Evolutionary conservation across 116 monocot species (phyloP), one percentile per base, ranked within the genome.

Genomic region (Phalaenopsis hybrid): DNA sequence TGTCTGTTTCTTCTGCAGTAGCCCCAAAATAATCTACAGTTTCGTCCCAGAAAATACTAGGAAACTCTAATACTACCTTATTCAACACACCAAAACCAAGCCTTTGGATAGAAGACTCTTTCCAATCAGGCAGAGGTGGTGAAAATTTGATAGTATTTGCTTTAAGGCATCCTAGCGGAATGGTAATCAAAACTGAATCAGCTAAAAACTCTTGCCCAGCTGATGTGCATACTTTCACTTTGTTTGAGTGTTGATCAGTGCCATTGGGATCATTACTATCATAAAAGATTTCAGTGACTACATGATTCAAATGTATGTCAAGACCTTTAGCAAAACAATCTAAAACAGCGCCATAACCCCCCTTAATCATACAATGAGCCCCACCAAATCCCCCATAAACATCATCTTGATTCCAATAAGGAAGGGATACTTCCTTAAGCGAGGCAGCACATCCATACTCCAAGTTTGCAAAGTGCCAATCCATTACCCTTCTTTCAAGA

Each of bases 401-500:
- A 89, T 99, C 99, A 90, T 99, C 99, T 79, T 99, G 99, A 88
- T 99, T 99, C 99, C 99, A 99, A 57, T 92, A 85, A 79, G 92
- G 92, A 79, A 99, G 92, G 31, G 99, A 99, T 37, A 99, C 95
- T 74, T 95, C 87, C 80, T 99, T 92, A 15, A 99, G 90, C 70
- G 79, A 68, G 23, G 99, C 91, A 88, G 99, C 99, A 88, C 99
- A 99, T 48, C 99, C 99, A 85, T 99, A 99, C 81, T 99, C 99
- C 84, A 99, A 85, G 83, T 99, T 94, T 55, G 99, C 99, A 77
- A 92, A 95, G 84, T 99, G 99, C 99, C 99, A 99, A 85, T 99
- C 85, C 95, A 99, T 95, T 75, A 99, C 95, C 83, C 99, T 89
- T 80, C 99, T 89, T 80, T 99, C 99, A 55, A 95, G 88, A 79